Base-by-base conservation (phyloP, 306 rosid species). In the Lathyrus sativus region DNA sequence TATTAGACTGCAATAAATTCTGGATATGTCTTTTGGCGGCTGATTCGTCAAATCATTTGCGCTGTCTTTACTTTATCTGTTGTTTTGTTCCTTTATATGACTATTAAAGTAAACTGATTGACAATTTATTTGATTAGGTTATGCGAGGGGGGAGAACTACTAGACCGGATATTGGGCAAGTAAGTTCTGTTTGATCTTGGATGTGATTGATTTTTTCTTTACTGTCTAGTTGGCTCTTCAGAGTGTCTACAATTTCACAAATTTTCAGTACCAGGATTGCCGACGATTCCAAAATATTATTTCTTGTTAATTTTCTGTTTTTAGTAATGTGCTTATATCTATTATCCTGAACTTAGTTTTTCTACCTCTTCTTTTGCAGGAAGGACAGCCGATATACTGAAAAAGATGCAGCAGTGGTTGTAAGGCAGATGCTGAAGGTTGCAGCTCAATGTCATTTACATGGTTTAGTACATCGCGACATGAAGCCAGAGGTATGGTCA, bases 381-480 rank as follows among this genome's bases (percentile, higher is more conserved):
- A 95, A 90, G 84, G 96, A 90, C 76, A 95, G 96, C 74, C 96
- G 99, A 19, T 95, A 95, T 45, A 64, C 96, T 18, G 97, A 95
- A 81, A 95, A 90, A 58, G 99, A 95, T 80, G 97, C 97, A 2
- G 99, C 97, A 7, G 97, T 95, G 53, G 83, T 90, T 45, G 97
- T 95, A 55, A 80, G 99, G 71, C 99, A 95, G 85, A 95, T 95
- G 99, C 97, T 95, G 45, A 90, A 90, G 82, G 99, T 95, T 77
- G 96, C 99, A 9, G 99, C 97, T 7, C 81, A 95, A 81, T 95
- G 99, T 75, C 99, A 95, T 87, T 87, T 95, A 66, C 99, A 95
- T 29, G 99, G 99, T 55, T 88, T 95, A 85, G 99, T 95, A 29
- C 99, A 95, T 73, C 86, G 99, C 28, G 99, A 95, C 88, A 88